Base-by-base conservation (phyloP, 192 early-diverging fungal species). In the Chytriomyces hyalinus region DNA sequence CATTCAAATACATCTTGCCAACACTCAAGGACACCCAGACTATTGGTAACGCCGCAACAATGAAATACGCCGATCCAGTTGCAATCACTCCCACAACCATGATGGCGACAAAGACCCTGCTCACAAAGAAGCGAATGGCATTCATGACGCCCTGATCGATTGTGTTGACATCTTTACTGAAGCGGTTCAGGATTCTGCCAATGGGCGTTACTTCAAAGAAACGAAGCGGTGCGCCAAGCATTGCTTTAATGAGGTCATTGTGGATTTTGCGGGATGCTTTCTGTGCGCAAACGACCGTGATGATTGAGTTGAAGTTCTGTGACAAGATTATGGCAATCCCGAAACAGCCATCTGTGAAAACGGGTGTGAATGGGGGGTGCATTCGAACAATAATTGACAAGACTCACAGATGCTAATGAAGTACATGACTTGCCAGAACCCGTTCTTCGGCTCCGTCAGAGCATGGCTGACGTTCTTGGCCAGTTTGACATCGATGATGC, bases 141-240 rank as follows among this genome's bases (percentile, higher is more conserved):
- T 2, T 45, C 62, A 68, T 75, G 49, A 83, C 73, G n/a, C 76
- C 62, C 49, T 80, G 78, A 59, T 87, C 84, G 17, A 87, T 65
- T 3, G 50, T 61, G 73, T 94, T 93, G 70, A 97, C 91, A 83
- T 98, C 95, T 15, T 89, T 88, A 45, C 91, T 91, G 76, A 98
- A 95, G 28, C 97, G 82, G 80, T 96, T 98, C 80, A 93, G 28
- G 44, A 92, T 91, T 15, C 90, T 83, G n/a, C 92, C 92, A 6
- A 91, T 65, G 17, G 92, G 92, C 0, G 92, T 93, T 6, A 85
- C 87, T 53, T 87, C 87, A 82, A 91, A 94, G 82, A 96, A 88
- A 46, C 78, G 46, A 24, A 86, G 50, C 15, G 87, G 87, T 11
- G 84, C 81, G 6, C 70, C 59, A 17, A 88, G 77, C 28, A 88